A percentile compares a stretch with the other conserved stretches of the same genome.
Evolutionary conservation across 495 filamentous ascomycete species (phyloP).

Genomic region (Sporormia fimetaria): DNA sequence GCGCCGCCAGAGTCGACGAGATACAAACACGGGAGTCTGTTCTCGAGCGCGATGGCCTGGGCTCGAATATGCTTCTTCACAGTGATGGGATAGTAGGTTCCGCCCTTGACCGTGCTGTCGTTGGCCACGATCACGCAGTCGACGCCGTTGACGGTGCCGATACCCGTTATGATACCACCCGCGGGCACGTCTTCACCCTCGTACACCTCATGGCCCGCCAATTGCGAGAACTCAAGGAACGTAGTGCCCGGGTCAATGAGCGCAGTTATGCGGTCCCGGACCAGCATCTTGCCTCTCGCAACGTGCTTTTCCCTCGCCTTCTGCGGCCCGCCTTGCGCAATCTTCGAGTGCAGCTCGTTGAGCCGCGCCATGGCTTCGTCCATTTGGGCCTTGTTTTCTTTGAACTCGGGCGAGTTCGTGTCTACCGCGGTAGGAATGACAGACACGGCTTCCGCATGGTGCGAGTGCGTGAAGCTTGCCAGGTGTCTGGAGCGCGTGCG

Average conservation of each 20-base stretch:
- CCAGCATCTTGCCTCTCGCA: conserved; percentile 83
- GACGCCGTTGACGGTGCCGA: conserved; percentile 83
- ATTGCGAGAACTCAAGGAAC: conserved; percentile 79
- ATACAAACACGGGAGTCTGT: conserved; percentile 80
- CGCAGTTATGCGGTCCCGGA: conserved; percentile 76
- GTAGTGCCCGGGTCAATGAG: conserved; percentile 80
- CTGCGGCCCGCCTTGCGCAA: conserved; percentile 62
- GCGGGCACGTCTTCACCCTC: conserved; percentile 74
- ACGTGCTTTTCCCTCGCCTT: conserved; percentile 88
- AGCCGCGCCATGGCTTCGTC: conserved; percentile 54
- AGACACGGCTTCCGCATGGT: conserved; percentile 56
- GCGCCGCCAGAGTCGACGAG: conserved; percentile 93
- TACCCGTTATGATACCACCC: conserved; percentile 85
- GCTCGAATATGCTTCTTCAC: conserved; percentile 96
- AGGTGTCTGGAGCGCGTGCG: conserved; percentile 18
- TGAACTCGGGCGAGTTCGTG: conserved; percentile 62
- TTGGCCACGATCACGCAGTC: conserved; percentile 93
- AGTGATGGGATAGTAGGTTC: conserved; percentile 95
- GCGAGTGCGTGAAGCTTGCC: conserved; percentile 36
- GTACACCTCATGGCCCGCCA: conserved; percentile 83
- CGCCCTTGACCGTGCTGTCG: conserved; percentile 98
- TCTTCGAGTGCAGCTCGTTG: conserved; percentile 54
- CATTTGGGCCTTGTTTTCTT: conserved; percentile 74
- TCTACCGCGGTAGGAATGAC: conserved; percentile 67
- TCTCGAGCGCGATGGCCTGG: conserved; percentile 83